phyloP scores from a whole-genome alignment of 2,329 filamentous ascomycete genomes.

The Pyrenophora graminea region DNA sequence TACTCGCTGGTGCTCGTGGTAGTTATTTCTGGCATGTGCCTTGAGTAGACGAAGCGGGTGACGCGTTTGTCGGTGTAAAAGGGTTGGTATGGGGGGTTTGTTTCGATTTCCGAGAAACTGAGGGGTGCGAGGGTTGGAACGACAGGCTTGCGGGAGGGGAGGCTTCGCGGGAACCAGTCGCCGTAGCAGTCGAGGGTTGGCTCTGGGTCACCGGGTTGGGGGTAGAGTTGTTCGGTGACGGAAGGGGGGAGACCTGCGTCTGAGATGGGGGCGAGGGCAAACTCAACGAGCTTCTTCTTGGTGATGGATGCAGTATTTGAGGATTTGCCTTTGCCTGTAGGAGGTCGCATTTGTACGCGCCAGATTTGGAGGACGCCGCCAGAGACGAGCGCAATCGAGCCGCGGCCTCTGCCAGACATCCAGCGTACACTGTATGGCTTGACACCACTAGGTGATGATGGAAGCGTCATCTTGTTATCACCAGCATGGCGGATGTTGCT shows the following conservation, averaged over 20 bases:
- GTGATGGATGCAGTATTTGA: constrained; percentile 52
- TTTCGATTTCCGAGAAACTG: constrained; percentile 85
- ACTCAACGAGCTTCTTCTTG: constrained; percentile 67
- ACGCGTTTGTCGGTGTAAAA: constrained; percentile 92
- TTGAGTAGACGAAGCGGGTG: constrained; percentile 70
- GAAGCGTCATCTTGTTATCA: constrained; percentile 74
- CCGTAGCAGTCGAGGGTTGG: constrained; percentile 32
- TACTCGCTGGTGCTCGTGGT: constrained; percentile 32
- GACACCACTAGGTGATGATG: constrained; percentile 58
- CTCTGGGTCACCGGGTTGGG: constrained; percentile 34
- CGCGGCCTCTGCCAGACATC: constrained; percentile 65
- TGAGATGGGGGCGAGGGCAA: constrained; percentile 66
- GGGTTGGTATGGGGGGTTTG: constrained; percentile 91
- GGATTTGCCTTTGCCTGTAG: constrained; percentile 41
- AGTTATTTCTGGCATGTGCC: constrained; percentile 25
- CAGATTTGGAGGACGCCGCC: constrained; percentile 70
- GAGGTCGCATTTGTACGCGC: constrained; percentile 59
- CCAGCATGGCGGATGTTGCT: constrained; percentile 72
- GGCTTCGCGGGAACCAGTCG: constrained; percentile 41
- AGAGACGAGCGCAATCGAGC: constrained; percentile 67
- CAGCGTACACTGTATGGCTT: constrained; percentile 66
- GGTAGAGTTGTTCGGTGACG: constrained; percentile 35
- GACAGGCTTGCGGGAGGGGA: constrained; percentile 31
- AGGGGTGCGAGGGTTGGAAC: constrained; percentile 52
- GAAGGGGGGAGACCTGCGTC: constrained; percentile 54